These are phyloP conservation scores for Phylloporus rhodoxanthus DNA, from an alignment of 768 basidiomycete species.

Conservation along the genomic window DNA sequence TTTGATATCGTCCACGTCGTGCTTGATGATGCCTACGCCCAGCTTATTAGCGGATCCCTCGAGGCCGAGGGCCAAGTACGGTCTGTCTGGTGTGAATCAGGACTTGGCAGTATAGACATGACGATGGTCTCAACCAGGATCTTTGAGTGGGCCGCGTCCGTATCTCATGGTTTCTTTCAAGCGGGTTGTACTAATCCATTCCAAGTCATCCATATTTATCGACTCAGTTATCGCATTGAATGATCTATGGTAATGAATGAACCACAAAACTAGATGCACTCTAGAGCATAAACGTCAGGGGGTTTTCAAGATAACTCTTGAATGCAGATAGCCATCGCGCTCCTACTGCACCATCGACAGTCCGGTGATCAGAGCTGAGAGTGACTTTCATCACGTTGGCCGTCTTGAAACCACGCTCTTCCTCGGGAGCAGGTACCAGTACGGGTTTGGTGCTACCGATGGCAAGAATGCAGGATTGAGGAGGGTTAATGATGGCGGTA, in stretches of 20 bases:
- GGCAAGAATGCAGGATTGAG: slow-evolving; percentile 96
- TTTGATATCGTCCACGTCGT: slow-evolving; percentile 65
- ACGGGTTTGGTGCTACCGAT: slow-evolving; percentile 85
- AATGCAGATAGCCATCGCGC: slow-evolving; percentile 91
- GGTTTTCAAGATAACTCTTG: slow-evolving; percentile 95
- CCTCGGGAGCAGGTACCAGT: slow-evolving; percentile 79
- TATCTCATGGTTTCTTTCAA: slow-evolving; percentile 10
- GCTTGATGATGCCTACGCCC: slow-evolving; percentile 87
- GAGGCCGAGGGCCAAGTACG: slow-evolving; percentile 86
- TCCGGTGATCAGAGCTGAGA: slow-evolving; percentile 90
- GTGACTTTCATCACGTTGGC: slow-evolving; percentile 93
- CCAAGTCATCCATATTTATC: too few relatives aligned
- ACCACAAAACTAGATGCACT: background rate
- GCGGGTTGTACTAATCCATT: too few relatives aligned
- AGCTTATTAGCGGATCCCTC: slow-evolving; percentile 99
- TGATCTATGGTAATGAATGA: slow-evolving; percentile 21
- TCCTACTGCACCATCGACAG: slow-evolving; percentile 93
- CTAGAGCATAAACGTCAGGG: slow-evolving; percentile 93
- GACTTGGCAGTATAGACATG: slow-evolving; percentile 6
- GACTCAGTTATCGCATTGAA: slow-evolving; percentile 3
- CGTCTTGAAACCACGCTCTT: slow-evolving; percentile 93
- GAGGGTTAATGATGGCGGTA: slow-evolving; percentile 98
- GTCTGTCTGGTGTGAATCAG: slow-evolving; percentile 41
- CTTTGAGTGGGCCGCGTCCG: slow-evolving; percentile 23
- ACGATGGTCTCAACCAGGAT: slow-evolving; percentile 27